phyloP scores from a whole-genome alignment of 140 eudicot species.

The Senecio squalidus region DNA sequence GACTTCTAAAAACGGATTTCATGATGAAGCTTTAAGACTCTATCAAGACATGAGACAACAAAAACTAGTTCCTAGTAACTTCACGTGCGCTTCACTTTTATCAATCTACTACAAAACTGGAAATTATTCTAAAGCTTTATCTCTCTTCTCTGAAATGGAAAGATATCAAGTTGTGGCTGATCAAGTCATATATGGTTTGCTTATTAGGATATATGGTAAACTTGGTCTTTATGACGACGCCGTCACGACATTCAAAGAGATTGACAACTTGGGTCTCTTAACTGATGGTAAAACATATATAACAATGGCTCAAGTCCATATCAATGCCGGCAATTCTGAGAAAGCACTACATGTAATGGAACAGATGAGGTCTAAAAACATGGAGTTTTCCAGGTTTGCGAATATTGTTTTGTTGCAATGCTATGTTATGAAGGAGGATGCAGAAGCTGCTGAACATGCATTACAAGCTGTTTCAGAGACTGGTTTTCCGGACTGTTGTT shows the following conservation, averaged over 20 bases:
- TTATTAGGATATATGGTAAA: conserved; percentile 88
- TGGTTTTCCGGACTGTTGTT: conserved; percentile 54
- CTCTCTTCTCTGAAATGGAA: conserved; percentile 84
- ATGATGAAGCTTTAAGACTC: conserved; percentile 47
- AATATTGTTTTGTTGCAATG: conserved; percentile 65
- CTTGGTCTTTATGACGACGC: conserved; percentile 90
- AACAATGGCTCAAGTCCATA: conserved; percentile 94
- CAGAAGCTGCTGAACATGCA: conserved; percentile 55
- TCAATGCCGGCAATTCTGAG: conserved; percentile 44
- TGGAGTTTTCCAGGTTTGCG: conserved; percentile 57
- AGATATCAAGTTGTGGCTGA: conserved; percentile 55
- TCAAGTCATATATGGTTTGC: conserved; percentile 82
- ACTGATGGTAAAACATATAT: conserved; percentile 69
- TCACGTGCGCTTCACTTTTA: conserved; percentile 91
- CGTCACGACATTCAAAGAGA: conserved; percentile 54
- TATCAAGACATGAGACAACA: conserved; percentile 68
- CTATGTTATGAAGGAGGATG: conserved; percentile 58
- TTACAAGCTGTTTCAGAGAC: conserved; percentile 61
- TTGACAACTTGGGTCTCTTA: conserved; percentile 55
- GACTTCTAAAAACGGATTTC: conserved; percentile 41
- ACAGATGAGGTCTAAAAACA: conserved; percentile 46
- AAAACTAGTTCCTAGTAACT: conserved; percentile 67
- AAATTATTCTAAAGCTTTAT: conserved; percentile 77
- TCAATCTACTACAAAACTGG: conserved; percentile 62
- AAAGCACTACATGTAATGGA: conserved; percentile 62